Percentiles rank a stretch among this genome's conserved stretches.
These are phyloP conservation scores for Tulasnella calospora DNA, from an alignment of 768 basidiomycete species.

Conservation along the genomic window DNA sequence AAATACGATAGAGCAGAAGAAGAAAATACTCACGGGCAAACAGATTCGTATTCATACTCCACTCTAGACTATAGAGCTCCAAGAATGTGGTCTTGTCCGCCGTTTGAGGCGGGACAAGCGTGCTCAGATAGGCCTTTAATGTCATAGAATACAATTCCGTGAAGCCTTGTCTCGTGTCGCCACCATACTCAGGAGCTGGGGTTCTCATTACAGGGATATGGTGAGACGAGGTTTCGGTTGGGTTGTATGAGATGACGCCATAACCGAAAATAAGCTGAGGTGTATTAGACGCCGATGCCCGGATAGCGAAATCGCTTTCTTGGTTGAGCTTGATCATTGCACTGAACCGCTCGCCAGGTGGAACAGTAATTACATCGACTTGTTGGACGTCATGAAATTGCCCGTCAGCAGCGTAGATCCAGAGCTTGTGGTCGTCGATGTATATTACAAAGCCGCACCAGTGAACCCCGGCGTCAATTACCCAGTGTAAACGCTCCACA, in stretches of 20 bases:
- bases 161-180: background rate
- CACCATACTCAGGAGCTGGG: background rate
- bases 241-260: slow-evolving; percentile 6
- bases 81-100: slow-evolving; percentile 12
- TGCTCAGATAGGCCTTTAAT: background rate
- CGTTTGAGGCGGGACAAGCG: background rate
- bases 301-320: slow-evolving; percentile 13
- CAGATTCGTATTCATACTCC: slow-evolving; percentile 6
- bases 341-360: slow-evolving; percentile 1
- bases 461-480: background rate
- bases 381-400: background rate
- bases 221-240: background rate
- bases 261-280: slow-evolving; percentile 21
- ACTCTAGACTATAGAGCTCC: background rate
- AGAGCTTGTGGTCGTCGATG: slow-evolving; percentile 13
- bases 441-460: background rate
- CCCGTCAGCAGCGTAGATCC: slow-evolving; percentile 18
- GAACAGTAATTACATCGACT: slow-evolving; percentile 14
- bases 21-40: slow-evolving; percentile 4
- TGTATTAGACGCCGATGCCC: background rate
- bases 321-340: slow-evolving; percentile 23
- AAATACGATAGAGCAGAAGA: background rate
- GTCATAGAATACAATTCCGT: slow-evolving; percentile 6
- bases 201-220: background rate
- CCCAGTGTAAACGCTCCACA: background rate